phyloP scores from a whole-genome alignment of 2,329 filamentous ascomycete species.

The Phoma sp. region DNA sequence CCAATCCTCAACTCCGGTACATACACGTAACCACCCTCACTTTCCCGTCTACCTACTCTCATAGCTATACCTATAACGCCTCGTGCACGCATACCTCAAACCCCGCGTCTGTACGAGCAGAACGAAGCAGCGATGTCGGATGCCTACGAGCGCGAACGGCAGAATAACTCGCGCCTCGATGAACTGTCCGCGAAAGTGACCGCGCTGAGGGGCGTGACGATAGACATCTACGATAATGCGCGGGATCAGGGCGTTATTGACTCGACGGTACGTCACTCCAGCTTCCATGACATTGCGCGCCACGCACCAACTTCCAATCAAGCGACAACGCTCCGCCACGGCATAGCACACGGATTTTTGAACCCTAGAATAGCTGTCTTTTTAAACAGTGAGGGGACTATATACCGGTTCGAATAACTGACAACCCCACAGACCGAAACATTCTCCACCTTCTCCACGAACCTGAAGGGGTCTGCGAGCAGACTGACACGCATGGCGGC shows the following conservation, averaged over 20 bases:
- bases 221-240: slow-evolving; percentile 98
- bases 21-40: neutral
- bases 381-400: no score
- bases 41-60: neutral
- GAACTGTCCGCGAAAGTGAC: slow-evolving; percentile 91
- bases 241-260: slow-evolving; percentile 81
- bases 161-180: slow-evolving; percentile 94
- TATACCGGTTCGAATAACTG: no score
- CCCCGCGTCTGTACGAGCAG: no score
- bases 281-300: no score
- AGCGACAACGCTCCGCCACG: no score
- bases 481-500: slow-evolving; percentile 90
- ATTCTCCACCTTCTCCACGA: slow-evolving; percentile 85
- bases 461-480: slow-evolving; percentile 82
- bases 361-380: no score
- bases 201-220: slow-evolving; percentile 88
- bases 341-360: no score
- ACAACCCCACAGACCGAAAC: slow-evolving; percentile 86
- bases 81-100: no score
- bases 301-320: no score
- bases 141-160: slow-evolving; percentile 69
- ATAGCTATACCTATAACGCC: neutral
- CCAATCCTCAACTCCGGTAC: neutral
- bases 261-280: slow-evolving; percentile 79
- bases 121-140: slow-evolving; percentile 57